Conservation (phyloP, 345 rosid species). For the Lepidium didymum region DNA sequence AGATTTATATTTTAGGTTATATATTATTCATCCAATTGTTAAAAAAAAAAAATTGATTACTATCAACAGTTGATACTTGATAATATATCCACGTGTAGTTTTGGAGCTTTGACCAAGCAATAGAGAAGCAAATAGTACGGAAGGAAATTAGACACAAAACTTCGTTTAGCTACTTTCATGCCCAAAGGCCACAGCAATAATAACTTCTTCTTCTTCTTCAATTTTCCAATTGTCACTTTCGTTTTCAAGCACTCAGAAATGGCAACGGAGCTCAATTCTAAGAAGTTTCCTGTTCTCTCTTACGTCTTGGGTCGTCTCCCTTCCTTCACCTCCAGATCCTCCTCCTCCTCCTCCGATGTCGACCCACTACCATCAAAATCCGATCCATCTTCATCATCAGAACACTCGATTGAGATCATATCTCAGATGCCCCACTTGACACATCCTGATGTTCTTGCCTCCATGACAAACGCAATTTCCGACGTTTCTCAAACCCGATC, state of each 20-base stretch:
- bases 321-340: constrained; percentile 41
- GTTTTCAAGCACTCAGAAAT: not conserved
- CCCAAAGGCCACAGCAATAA: constrained; percentile 8
- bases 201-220: not conserved
- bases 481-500: constrained; percentile 82
- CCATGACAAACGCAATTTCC: constrained; percentile 65
- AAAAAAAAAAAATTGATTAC: no score
- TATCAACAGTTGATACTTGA: no score
- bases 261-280: constrained; percentile 56
- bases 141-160: not conserved
- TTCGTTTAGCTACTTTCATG: not conserved
- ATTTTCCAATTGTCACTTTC: not conserved
- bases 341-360: constrained; percentile 31
- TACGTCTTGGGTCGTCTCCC: constrained; percentile 75
- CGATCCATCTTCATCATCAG: constrained; percentile 30
- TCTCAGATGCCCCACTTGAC: constrained; percentile 58
- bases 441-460: constrained; percentile 58
- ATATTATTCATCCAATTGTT: no score
- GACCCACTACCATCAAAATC: constrained; percentile 26
- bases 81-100: not conserved
- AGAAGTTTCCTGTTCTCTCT: constrained; percentile 70
- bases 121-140: constrained; percentile 10
- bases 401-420: constrained; percentile 21
- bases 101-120: constrained; percentile 20
- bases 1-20: no score